Base-by-base conservation (phyloP, 345 rosid genomes). In the Aquilaria yunnanensis region DNA sequence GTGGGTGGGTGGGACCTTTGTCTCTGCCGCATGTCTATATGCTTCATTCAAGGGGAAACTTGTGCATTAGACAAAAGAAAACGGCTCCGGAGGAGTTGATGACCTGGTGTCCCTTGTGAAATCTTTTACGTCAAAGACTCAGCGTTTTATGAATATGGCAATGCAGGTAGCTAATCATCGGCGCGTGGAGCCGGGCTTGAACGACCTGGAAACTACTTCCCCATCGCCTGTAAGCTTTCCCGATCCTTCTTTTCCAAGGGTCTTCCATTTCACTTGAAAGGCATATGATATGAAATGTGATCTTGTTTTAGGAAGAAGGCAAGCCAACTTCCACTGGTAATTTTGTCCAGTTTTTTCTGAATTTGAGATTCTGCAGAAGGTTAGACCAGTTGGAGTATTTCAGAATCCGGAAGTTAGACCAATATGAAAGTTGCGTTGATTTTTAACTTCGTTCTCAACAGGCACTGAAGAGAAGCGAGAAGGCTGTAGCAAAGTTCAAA, bases 401-500 rank as follows among this genome's bases (percentile, higher is more conserved):
- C 30, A 46, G 14, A 63, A 55, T 32, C 41, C 33, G 14, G 45
- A 47, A n/a, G 13, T 43, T 59, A 70, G 31, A 51, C 47, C 11
- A 58, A 2, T 59, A 56, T 16, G 2, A 56, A 60, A 54, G 31
- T 14, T 50, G 47, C 6, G 49, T 47, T 67, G 23, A 47, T 7
- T 41, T 34, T 12, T 10, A 45, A 54, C 14, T 16, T 48, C 46
- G 51, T 51, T 62, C 60, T 47, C 13, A 51, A 34, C 51, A 67
- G 73, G 54, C 41, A 47, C 49, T 54, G 54, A 14, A n/a, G 66
- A 73, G 63, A 45, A 68, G 34, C 60, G 45, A 23, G 23, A 23
- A 23, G 23, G 23, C 23, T 23, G 23, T 23, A 23, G 23, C 23
- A 23, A 23, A 23, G 12, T 41, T 66, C 13, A 49, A 68, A 59